Conservation (phyloP, 352 stramenopile genomes). For the Phytophthora hibernalis region DNA sequence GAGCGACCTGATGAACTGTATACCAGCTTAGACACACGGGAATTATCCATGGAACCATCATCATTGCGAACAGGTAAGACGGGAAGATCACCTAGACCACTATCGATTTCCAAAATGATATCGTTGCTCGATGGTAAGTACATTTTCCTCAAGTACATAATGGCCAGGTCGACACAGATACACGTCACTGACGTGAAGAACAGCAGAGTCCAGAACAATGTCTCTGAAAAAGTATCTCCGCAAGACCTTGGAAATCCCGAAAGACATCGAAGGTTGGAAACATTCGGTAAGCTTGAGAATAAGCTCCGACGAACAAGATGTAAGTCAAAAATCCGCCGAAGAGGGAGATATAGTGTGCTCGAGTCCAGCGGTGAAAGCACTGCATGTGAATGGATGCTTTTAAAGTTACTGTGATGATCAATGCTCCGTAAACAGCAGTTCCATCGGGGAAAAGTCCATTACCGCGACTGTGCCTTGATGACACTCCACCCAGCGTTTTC, state of each 20-base stretch:
- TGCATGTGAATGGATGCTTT: conserved; percentile 82
- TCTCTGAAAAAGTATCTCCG: conserved; percentile 56
- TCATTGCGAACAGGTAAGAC: conserved; percentile 20
- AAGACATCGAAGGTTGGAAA: conserved; percentile 78
- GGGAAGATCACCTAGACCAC: conserved; percentile 53
- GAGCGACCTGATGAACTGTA: conserved; percentile 44
- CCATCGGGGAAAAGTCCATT: conserved; percentile 80
- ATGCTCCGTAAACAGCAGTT: conserved; percentile 77
- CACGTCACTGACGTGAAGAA: conserved; percentile 71
- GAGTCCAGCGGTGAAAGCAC: conserved; percentile 76
- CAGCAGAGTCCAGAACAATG: conserved; percentile 69
- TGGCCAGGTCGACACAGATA: conserved; percentile 64
- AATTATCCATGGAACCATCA: conserved; percentile 19
- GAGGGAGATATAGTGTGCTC: conserved; percentile 75
- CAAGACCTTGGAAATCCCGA: conserved; percentile 75
- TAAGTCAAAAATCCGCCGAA: conserved; percentile 69
- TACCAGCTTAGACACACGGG: conserved; percentile 23
- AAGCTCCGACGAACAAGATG: conserved; percentile 72
- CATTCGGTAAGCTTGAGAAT: conserved; percentile 72
- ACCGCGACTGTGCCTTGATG: conserved; percentile 47
- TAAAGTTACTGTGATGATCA: conserved; percentile 82
- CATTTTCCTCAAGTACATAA: conserved; percentile 86
- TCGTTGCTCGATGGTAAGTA: conserved; percentile 84
- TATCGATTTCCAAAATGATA: conserved; percentile 89
- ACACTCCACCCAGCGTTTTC: conserved; percentile 46